phyloP scores from a whole-genome alignment of 2,329 filamentous ascomycete genomes.

The Fusarium solani-melongenae region DNA sequence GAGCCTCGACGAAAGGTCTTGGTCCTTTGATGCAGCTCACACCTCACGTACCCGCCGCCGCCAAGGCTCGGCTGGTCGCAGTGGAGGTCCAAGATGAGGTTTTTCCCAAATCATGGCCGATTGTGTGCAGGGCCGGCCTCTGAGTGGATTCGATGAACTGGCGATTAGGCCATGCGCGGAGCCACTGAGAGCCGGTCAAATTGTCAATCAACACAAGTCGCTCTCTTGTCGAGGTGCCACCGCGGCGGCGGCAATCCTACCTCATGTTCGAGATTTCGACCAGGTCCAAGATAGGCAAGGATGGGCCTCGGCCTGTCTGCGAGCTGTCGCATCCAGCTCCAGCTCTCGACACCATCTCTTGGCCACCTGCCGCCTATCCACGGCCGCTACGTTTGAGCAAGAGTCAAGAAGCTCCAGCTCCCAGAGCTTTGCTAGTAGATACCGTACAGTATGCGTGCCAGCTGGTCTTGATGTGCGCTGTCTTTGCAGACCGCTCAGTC shows the following conservation, averaged over 20 bases:
- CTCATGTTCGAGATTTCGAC: neutral
- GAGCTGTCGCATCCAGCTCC: conserved; percentile 8
- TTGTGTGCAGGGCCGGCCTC: conserved; percentile 3
- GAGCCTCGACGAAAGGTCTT: conserved; percentile 18
- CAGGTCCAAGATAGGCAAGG: neutral
- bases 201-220: conserved; percentile 14
- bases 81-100: conserved; percentile 13
- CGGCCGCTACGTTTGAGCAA: conserved; percentile 11
- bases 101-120: conserved; percentile 24
- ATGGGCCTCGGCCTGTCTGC: conserved; percentile 3
- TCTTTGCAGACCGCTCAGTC: neutral
- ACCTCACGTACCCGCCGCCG: conserved; percentile 18
- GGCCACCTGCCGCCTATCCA: conserved; percentile 13
- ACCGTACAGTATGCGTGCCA: neutral
- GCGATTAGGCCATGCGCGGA: conserved; percentile 6
- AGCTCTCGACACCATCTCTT: conserved; percentile 3
- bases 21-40: conserved; percentile 38
- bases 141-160: conserved; percentile 1
- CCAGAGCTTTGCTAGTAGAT: neutral
- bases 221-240: neutral
- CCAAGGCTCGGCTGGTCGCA: conserved; percentile 15
- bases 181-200: conserved; percentile 23
- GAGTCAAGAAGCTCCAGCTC: neutral
- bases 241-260: conserved; percentile 6
- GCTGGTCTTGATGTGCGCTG: neutral